Evolutionary conservation across 345 rosid genomes (phyloP).

Genomic region (Carallia pectinifolia): DNA sequence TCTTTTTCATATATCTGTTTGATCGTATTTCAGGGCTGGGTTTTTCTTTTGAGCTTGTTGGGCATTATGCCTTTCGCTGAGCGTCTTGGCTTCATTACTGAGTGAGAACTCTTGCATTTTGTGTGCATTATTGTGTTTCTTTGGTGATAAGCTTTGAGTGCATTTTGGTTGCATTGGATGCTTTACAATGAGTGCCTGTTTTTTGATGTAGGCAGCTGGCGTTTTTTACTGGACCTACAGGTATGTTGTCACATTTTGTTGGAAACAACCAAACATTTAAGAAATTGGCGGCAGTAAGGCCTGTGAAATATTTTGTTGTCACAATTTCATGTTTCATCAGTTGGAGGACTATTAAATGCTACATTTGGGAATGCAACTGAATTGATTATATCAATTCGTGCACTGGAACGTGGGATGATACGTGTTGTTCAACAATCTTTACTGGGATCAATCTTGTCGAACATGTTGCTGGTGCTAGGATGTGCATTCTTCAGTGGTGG

Average conservation of each 20-base stretch:
- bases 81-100: conserved; percentile 52
- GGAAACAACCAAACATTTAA: too few species aligned
- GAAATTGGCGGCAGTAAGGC: background rate
- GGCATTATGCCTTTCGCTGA: conserved; percentile 56
- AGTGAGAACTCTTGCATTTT: conserved; percentile 27
- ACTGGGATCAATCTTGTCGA: conserved; percentile 51
- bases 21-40: conserved; percentile 35
- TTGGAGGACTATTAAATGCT: conserved; percentile 52
- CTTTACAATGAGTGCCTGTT: conserved; percentile 12
- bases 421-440: conserved; percentile 55
- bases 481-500: conserved; percentile 54
- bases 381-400: conserved; percentile 51
- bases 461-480: conserved; percentile 60
- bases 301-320: too few species aligned
- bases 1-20: background rate
- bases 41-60: conserved; percentile 46
- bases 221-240: conserved; percentile 49
- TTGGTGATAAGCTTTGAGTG: background rate
- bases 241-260: conserved; percentile 10
- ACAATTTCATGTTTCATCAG: conserved; percentile 14
- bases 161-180: background rate
- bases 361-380: conserved; percentile 56
- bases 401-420: conserved; percentile 41
- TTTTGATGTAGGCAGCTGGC: conserved; percentile 47
- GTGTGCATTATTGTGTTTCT: background rate